Conservation (phyloP, 169 alveolate species). For the Plasmodium ovale region DNA sequence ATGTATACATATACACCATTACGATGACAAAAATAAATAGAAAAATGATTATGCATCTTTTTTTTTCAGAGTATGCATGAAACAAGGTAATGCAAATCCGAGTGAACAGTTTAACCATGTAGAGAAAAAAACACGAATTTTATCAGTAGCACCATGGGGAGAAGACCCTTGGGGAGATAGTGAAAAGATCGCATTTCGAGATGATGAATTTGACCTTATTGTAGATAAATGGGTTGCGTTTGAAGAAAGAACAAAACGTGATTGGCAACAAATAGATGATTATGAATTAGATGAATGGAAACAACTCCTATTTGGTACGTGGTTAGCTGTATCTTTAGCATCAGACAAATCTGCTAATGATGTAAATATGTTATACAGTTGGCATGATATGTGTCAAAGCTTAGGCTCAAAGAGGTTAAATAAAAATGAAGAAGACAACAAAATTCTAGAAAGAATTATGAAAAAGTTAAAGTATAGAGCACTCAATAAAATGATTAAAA, state of each 20-base stretch:
- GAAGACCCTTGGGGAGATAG: not conserved
- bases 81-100: too few relatives aligned
- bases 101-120: too few relatives aligned
- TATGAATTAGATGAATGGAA: not conserved
- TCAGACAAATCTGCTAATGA: not conserved
- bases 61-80: too few relatives aligned
- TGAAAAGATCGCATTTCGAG: not conserved
- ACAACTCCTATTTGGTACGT: not conserved
- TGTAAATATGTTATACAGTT: not conserved
- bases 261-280: not conserved
- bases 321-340: constrained; percentile 11
- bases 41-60: too few relatives aligned
- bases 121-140: too few relatives aligned
- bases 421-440: constrained; percentile 8
- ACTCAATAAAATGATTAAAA: constrained; percentile 3
- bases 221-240: constrained; percentile 10
- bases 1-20: too few relatives aligned
- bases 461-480: constrained; percentile 20
- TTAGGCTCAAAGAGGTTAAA: not conserved
- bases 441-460: not conserved
- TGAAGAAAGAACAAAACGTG: not conserved
- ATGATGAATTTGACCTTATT: constrained; percentile 1
- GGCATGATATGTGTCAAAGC: constrained; percentile 5
- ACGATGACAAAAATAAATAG: too few relatives aligned
- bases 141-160: too few relatives aligned